Evolutionary conservation across 768 basidiomycete species (phyloP).

Genomic region (Lactarius sanguifluus): DNA sequence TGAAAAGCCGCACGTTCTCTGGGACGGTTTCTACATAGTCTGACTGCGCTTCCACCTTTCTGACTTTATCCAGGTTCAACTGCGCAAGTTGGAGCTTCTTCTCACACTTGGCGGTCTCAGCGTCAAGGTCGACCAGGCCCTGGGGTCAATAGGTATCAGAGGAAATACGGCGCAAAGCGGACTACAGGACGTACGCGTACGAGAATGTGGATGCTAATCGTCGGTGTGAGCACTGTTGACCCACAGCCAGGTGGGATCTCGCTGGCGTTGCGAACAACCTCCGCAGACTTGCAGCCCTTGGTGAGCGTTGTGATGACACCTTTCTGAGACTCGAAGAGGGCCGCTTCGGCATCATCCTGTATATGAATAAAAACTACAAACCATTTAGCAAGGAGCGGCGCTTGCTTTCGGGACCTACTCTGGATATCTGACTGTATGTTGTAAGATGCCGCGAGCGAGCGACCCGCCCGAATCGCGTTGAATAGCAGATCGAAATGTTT

Average conservation of each 20-base stretch:
- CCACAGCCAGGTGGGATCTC: constrained; percentile 91
- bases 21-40: constrained; percentile 84
- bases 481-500: constrained; percentile 82
- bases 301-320: constrained; percentile 77
- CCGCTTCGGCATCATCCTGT: constrained; percentile 59
- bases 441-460: constrained; percentile 87
- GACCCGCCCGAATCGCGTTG: constrained; percentile 69
- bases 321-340: constrained; percentile 68
- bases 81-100: constrained; percentile 82
- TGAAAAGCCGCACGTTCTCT: constrained; percentile 65
- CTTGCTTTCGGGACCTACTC: constrained; percentile 44
- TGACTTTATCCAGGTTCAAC: constrained; percentile 71
- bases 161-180: neutral
- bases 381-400: neutral
- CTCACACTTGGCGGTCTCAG: constrained; percentile 84
- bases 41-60: constrained; percentile 66
- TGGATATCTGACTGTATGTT: constrained; percentile 85
- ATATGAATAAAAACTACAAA: constrained; percentile 73
- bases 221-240: constrained; percentile 72
- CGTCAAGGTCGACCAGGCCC: constrained; percentile 89
- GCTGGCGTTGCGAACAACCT: constrained; percentile 58
- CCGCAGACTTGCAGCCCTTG: constrained; percentile 81
- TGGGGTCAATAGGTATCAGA: constrained; percentile 34
- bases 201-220: constrained; percentile 76
- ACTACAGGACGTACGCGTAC: constrained; percentile 61